These are phyloP conservation scores for Candida freyschussii DNA, from an alignment of 1,139 yeast species.

Conservation along the genomic window DNA sequence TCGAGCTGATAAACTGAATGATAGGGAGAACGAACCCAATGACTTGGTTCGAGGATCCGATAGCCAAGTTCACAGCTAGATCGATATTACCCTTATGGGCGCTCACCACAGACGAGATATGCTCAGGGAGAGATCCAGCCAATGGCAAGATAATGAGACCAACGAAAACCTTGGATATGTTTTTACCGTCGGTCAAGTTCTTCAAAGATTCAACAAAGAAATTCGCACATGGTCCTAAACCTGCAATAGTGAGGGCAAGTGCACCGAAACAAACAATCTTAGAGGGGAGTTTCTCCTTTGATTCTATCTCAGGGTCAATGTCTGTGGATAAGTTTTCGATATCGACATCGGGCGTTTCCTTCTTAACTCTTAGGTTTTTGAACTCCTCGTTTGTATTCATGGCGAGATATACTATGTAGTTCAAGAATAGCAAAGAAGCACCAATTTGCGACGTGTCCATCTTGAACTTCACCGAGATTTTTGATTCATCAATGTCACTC, in stretches of 20 bases:
- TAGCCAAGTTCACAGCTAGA: constrained; percentile 18
- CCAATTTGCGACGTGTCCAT: constrained; percentile 21
- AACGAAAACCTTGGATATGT: constrained; percentile 22
- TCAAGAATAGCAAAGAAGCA: constrained; percentile 20
- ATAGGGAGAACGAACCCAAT: constrained; percentile 23
- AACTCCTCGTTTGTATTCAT: constrained; percentile 23
- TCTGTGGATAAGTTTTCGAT: constrained; percentile 4
- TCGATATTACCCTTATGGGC: constrained; percentile 24
- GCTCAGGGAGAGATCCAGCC: constrained; percentile 25
- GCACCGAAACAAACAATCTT: constrained; percentile 22
- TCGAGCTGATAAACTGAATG: constrained; percentile 22
- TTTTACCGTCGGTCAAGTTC: constrained; percentile 26
- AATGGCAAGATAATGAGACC: constrained; percentile 23
- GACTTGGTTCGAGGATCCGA: constrained; percentile 23
- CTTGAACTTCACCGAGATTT: constrained; percentile 14
- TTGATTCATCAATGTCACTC: constrained; percentile 14
- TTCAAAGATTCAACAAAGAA: constrained; percentile 44
- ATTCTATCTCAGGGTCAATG: constrained; percentile 5
- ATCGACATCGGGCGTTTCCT: constrained; percentile 11
- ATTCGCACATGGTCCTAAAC: constrained; percentile 32
- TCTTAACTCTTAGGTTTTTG: constrained; percentile 15
- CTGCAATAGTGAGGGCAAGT: constrained; percentile 21
- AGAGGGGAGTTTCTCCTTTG: constrained; percentile 17
- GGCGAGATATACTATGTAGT: constrained; percentile 19
- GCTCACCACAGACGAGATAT: constrained; percentile 19